Evolutionary conservation across 208 protist species (phyloP), one percentile per base, ranked within the genome.

Genomic region (Trypanosoma melophagium): DNA sequence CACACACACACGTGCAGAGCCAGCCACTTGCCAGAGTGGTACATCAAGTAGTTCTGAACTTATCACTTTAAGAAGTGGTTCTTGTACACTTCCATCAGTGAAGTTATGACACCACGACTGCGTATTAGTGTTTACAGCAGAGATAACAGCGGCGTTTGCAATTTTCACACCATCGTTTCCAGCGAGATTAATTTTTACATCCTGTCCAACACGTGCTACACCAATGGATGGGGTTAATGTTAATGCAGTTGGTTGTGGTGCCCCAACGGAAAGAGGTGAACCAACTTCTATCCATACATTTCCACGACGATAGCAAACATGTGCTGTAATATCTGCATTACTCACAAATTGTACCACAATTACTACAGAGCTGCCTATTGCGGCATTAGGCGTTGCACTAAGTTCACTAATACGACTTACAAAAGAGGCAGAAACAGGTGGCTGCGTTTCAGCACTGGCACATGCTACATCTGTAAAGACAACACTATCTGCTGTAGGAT

Each of bases 71-170:
- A 96, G 75, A 42, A 74, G 56, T 40, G 84, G 79, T 66, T 94
- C 86, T 16, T 72, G 80, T 0, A 94, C 72, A 52, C 89, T 57
- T 5, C 25, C 47, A 1, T 12, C 19, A 4, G 85, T 95, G 79
- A 88, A 95, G 79, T 95, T 95, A 66, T 92, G 84, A 64, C 92
- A 96, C 89, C 92, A 96, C n/a, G 85, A 87, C 19, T 79, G 78
- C 41, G 50, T n/a, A 22, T 61, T 67, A 16, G 35, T 45, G 40
- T 73, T 66, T 28, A 65, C 54, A 17, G 60, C 75, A 38, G 68
- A 76, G 28, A 90, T 83, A 40, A 92, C 78, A 0, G 86, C 83
- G 3, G 76, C 83, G 35, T 58, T 47, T 19, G 31, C 14, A 13
- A 68, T 53, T 10, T 17, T 58, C 3, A 60, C 56, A 2, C 35